Percentiles rank a stretch among this genome's conserved stretches.
phyloP scores from a whole-genome alignment of 2,329 filamentous ascomycete species.

The Clonostachys byssicola region DNA sequence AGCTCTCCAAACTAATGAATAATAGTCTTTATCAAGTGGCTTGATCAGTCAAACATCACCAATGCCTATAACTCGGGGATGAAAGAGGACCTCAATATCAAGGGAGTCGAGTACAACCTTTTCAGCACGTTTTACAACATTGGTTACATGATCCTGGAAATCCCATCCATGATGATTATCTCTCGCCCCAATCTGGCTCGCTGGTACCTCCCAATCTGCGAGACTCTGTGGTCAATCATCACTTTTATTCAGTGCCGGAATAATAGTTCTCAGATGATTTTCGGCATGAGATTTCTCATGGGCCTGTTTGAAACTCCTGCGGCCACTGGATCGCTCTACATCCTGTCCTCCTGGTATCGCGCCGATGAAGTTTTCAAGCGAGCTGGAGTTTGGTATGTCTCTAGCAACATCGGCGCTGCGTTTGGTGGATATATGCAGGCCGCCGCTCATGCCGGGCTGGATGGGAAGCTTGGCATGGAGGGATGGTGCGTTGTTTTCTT shows the following conservation, averaged over 20 bases:
- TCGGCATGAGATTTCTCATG: slow-evolving; percentile 49
- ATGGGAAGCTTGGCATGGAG: slow-evolving; percentile 37
- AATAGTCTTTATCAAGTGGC: slow-evolving; percentile 33
- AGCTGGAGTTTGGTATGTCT: slow-evolving; percentile 45
- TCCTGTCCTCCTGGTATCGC: slow-evolving; percentile 50
- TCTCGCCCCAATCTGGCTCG: slow-evolving; percentile 35
- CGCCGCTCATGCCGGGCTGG: slow-evolving; percentile 29
- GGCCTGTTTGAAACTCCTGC: slow-evolving; percentile 46
- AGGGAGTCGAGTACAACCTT: slow-evolving; percentile 50
- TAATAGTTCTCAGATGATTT: slow-evolving; percentile 40
- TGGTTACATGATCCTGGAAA: slow-evolving; percentile 43
- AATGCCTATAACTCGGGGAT: slow-evolving; percentile 52
- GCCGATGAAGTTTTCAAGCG: slow-evolving; percentile 40
- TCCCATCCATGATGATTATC: slow-evolving; percentile 50
- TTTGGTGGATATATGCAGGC: slow-evolving; percentile 46
- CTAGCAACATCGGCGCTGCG: slow-evolving; percentile 43
- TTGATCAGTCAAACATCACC: slow-evolving; percentile 38
- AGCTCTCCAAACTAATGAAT: neutral
- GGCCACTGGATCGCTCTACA: slow-evolving; percentile 39
- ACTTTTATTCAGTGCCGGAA: slow-evolving; percentile 51
- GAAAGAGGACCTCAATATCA: slow-evolving; percentile 44
- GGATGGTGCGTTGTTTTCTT: slow-evolving; percentile 29
- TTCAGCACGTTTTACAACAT: slow-evolving; percentile 40
- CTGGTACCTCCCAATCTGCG: slow-evolving; percentile 44
- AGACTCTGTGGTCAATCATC: slow-evolving; percentile 51